Evolutionary conservation across 2,329 filamentous ascomycete genomes (phyloP).

Genomic region (Hypoxylon sp.): DNA sequence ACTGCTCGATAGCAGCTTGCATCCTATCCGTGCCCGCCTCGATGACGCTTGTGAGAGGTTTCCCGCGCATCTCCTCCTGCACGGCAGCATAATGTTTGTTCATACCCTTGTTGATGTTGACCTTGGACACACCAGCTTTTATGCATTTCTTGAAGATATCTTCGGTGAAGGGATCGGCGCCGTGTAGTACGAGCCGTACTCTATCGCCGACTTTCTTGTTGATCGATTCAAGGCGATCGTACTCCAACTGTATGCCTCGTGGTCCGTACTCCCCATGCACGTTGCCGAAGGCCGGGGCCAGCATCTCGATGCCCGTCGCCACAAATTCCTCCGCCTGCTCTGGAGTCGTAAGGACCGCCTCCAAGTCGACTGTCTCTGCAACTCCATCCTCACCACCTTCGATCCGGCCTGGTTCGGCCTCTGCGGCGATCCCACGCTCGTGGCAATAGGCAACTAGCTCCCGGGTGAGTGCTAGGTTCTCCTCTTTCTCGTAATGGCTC

Average conservation of each 20-base stretch:
- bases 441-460: slow-evolving; percentile 76
- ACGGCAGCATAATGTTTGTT: slow-evolving; percentile 63
- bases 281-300: slow-evolving; percentile 78
- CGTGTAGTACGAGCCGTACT: slow-evolving; percentile 64
- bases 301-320: slow-evolving; percentile 75
- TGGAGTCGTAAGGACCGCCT: slow-evolving; percentile 70
- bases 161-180: slow-evolving; percentile 63
- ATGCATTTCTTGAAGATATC: slow-evolving; percentile 63
- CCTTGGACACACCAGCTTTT: slow-evolving; percentile 62
- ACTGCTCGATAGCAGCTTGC: slow-evolving; percentile 64
- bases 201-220: slow-evolving; percentile 61
- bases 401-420: slow-evolving; percentile 80
- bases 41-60: slow-evolving; percentile 63
- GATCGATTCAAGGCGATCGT: slow-evolving; percentile 55
- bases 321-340: slow-evolving; percentile 76
- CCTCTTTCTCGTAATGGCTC: slow-evolving; percentile 79
- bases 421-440: slow-evolving; percentile 75
- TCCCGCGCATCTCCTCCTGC: slow-evolving; percentile 62
- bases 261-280: slow-evolving; percentile 77
- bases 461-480: slow-evolving; percentile 75
- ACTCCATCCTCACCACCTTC: slow-evolving; percentile 78
- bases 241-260: slow-evolving; percentile 57
- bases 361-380: slow-evolving; percentile 63
- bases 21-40: slow-evolving; percentile 63
- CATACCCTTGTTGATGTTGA: slow-evolving; percentile 68